These are phyloP conservation scores for Apophysomyces sp. DNA, from an alignment of 371 early-diverging fungal genomes.

Conservation along the genomic window DNA sequence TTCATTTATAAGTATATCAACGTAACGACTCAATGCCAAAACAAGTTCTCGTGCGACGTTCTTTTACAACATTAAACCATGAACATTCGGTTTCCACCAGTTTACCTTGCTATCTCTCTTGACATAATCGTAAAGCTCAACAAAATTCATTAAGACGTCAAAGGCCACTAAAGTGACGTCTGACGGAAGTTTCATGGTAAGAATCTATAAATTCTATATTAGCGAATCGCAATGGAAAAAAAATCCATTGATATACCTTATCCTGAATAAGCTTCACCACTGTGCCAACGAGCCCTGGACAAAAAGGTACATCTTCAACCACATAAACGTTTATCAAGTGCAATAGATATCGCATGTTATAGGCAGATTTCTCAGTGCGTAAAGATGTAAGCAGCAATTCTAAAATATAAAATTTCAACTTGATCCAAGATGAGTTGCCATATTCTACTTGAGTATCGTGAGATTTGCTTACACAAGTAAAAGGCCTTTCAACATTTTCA, in stretches of 20 bases:
- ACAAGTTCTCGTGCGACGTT: constrained; percentile 72
- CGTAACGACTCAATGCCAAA: constrained; percentile 67
- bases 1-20: constrained; percentile 57
- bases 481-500: constrained; percentile 30
- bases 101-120: constrained; percentile 70
- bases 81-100: background rate
- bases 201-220: constrained; percentile 29
- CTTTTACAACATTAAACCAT: constrained; percentile 28
- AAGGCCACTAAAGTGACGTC: constrained; percentile 73
- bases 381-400: constrained; percentile 69
- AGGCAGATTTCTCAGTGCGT: constrained; percentile 63
- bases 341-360: constrained; percentile 68
- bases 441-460: background rate
- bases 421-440: background rate
- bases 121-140: constrained; percentile 65
- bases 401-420: constrained; percentile 71
- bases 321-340: constrained; percentile 75
- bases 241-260: constrained; percentile 54
- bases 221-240: background rate
- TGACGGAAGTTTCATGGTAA: constrained; percentile 62
- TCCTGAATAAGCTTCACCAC: constrained; percentile 75
- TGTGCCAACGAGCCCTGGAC: constrained; percentile 70
- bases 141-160: constrained; percentile 68
- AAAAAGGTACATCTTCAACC: constrained; percentile 74
- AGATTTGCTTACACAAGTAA: constrained; percentile 37